A percentile compares a stretch with the other conserved stretches of the same genome.
Evolutionary conservation across 345 rosid species (phyloP).

Genomic region (Ricinus communis): DNA sequence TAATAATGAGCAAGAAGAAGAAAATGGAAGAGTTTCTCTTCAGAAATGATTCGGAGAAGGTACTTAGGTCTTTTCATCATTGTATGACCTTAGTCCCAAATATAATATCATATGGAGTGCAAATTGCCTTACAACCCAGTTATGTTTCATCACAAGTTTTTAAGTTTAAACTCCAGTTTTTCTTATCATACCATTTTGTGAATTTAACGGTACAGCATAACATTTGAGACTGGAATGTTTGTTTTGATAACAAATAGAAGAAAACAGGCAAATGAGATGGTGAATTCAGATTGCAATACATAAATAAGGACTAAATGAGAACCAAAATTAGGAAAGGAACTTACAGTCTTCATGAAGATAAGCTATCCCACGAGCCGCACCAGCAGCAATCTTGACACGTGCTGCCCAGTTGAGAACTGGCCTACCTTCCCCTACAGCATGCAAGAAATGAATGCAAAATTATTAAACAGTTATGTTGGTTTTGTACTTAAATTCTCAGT

Average conservation of each 20-base stretch:
- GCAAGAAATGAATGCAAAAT: constrained; percentile 12
- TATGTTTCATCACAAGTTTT: neutral
- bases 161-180: neutral
- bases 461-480: constrained; percentile 12
- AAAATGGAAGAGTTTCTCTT: neutral
- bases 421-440: constrained; percentile 51
- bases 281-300: neutral
- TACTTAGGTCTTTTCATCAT: neutral
- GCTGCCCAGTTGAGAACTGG: constrained; percentile 73
- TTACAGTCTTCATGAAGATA: constrained; percentile 98
- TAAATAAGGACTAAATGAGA: constrained; percentile 9
- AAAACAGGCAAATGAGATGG: neutral
- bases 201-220: neutral
- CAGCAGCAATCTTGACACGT: constrained; percentile 78
- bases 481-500: constrained; percentile 18
- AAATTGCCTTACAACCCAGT: neutral
- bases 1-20: neutral
- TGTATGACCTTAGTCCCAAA: neutral
- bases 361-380: constrained; percentile 97
- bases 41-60: neutral
- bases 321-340: constrained; percentile 22
- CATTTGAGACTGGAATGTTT: neutral
- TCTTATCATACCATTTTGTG: neutral
- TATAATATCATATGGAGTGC: neutral
- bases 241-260: neutral